Evolutionary conservation across 1,284 basidiomycete species (phyloP).

Genomic region (Leccinum fallax): DNA sequence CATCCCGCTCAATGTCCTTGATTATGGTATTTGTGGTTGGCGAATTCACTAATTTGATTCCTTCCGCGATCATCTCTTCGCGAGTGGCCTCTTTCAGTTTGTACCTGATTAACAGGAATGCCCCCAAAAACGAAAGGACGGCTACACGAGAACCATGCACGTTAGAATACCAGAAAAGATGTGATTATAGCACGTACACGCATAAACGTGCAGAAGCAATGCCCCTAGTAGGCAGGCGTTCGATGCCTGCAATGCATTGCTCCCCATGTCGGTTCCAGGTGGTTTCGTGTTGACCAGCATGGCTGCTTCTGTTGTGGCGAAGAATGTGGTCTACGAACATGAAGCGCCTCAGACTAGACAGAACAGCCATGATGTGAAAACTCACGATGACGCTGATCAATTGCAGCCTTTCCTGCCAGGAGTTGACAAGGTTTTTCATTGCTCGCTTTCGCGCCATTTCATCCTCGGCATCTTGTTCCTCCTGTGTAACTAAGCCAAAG

Average conservation of each 20-base stretch:
- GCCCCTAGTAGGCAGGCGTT: conserved; percentile 53
- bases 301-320: conserved; percentile 57
- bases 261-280: conserved; percentile 1
- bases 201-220: conserved; percentile 54
- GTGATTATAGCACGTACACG: conserved; percentile 41
- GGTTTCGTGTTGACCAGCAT: conserved; percentile 49
- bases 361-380: conserved; percentile 3
- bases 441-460: conserved; percentile 47
- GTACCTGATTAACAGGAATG: conserved; percentile 58
- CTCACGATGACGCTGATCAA: conserved; percentile 60
- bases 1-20: conserved; percentile 20
- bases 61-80: conserved; percentile 40
- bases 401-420: conserved; percentile 63
- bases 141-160: conserved; percentile 35
- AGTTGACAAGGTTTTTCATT: conserved; percentile 51
- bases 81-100: conserved; percentile 53
- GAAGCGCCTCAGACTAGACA: background rate
- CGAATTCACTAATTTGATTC: conserved; percentile 23
- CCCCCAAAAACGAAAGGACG: conserved; percentile 57
- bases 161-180: background rate
- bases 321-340: conserved; percentile 56
- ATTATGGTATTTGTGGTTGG: conserved; percentile 13
- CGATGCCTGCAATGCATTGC: conserved; percentile 36
- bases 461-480: conserved; percentile 50
- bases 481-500: conserved; percentile 43